Evolutionary conservation across 2,329 filamentous ascomycete species (phyloP), one percentile per base, ranked within the genome.

Genomic region (Colletotrichum shisoi): DNA sequence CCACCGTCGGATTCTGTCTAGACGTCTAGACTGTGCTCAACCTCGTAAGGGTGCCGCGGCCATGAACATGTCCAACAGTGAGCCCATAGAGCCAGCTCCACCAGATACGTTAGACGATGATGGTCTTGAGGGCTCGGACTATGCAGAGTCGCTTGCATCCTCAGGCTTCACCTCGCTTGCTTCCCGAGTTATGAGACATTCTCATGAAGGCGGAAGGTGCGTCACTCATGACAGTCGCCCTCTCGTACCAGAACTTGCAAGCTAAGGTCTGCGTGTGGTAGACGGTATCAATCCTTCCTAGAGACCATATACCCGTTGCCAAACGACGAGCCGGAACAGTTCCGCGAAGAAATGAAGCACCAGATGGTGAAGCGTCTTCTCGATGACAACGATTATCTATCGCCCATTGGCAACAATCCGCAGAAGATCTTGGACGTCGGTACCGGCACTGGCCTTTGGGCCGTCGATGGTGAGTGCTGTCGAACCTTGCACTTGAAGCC

Each of bases 391-490:
- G 73, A 82, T 12, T 80, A 78, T 62, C 63, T 81, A 0, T 77
- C 83, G 1, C 83, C 83, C 6, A 78, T 85, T 19, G 79, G 78
- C 21, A 72, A 77, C 27, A 73, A 76, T 24, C 81, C 81, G 2
- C 82, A 84, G 54, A 83, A 81, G 69, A 83, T 85, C 64, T 74
- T 84, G 42, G 82, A 85, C 66, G 71, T 84, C 17, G 83, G 83
- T 31, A 84, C 82, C 4, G 83, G 83, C 6, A 81, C 80, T 39
- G 82, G 82, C 34, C 79, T 86, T 48, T 89, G 86, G 86, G 85
- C 85, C 2, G 81, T 86, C 60, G 82, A 83, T 70, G 76, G 82
- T 83, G 71, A 44, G 77, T 75, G 12, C 39, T 11, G 17, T 39
- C 27, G 15, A 24, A 31, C 4, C 40, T 57, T n/a, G 46, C 13